These are phyloP conservation scores for Blastobotrys niveus DNA, from an alignment of 1,139 yeast genomes.

Conservation along the genomic window DNA sequence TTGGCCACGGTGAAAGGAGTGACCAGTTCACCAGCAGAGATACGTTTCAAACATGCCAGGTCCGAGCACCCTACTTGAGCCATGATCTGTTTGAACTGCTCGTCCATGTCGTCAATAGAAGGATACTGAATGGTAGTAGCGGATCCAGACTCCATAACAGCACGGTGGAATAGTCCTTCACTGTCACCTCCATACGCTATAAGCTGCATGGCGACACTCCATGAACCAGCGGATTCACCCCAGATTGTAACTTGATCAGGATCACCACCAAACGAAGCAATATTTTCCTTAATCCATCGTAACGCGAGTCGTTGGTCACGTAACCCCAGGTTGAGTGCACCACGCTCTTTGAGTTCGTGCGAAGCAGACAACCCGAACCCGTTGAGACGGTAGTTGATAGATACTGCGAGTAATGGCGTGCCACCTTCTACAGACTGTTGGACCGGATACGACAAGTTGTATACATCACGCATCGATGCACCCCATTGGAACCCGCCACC, in stretches of 20 bases:
- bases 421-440: constrained; percentile 16
- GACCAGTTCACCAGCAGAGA: no score
- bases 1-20: no score
- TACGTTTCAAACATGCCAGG: background rate
- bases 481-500: constrained; percentile 34
- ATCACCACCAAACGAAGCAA: constrained; percentile 38
- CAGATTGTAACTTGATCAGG: constrained; percentile 33
- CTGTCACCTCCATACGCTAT: constrained; percentile 24
- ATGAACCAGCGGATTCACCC: constrained; percentile 40
- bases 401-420: constrained; percentile 33
- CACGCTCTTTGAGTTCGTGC: constrained; percentile 26
- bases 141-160: constrained; percentile 12
- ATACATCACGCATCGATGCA: constrained; percentile 8
- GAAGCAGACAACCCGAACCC: constrained; percentile 33
- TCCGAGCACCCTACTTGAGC: background rate
- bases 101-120: background rate
- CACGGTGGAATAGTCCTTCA: constrained; percentile 7
- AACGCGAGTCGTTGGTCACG: constrained; percentile 36
- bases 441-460: constrained; percentile 11
- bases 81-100: background rate
- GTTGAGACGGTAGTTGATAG: constrained; percentile 35
- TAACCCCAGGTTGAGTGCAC: constrained; percentile 30
- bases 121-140: background rate
- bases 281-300: constrained; percentile 37
- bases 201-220: constrained; percentile 31